phyloP scores from a whole-genome alignment of 371 early-diverging fungal species.

The Mortierella sp. region DNA sequence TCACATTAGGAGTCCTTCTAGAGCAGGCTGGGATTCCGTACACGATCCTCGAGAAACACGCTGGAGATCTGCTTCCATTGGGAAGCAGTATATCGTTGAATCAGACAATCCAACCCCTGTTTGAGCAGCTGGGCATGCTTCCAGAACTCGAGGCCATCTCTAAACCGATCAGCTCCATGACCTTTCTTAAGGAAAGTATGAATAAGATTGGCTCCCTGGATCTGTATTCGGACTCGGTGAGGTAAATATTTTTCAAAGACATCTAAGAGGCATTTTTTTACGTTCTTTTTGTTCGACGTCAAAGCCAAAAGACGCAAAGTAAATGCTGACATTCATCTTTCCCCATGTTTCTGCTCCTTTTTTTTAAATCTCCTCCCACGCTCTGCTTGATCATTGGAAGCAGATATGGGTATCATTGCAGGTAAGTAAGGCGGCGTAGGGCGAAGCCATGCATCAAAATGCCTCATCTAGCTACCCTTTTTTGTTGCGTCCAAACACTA shows the following conservation, averaged over 20 bases:
- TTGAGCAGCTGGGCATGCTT: slow-evolving; percentile 48
- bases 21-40: slow-evolving; percentile 44
- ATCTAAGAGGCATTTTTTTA: not conserved
- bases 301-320: no score
- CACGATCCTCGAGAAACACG: slow-evolving; percentile 41
- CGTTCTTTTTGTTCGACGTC: not conserved
- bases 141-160: slow-evolving; percentile 42
- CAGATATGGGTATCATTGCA: slow-evolving; percentile 48
- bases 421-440: slow-evolving; percentile 8
- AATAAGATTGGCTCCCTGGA: slow-evolving; percentile 44
- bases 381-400: slow-evolving; percentile 13
- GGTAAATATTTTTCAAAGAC: slow-evolving; percentile 12
- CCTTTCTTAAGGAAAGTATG: slow-evolving; percentile 47
- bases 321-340: slow-evolving; percentile 4
- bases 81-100: slow-evolving; percentile 47
- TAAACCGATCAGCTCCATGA: slow-evolving; percentile 46
- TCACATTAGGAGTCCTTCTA: slow-evolving; percentile 34
- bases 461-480: not conserved
- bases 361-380: not conserved
- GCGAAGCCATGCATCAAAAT: not conserved
- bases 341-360: not conserved
- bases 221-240: slow-evolving; percentile 34
- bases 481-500: not conserved
- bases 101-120: slow-evolving; percentile 41
- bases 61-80: slow-evolving; percentile 30